phyloP scores from a whole-genome alignment of 345 rosid species.

The Gossypium bickii region DNA sequence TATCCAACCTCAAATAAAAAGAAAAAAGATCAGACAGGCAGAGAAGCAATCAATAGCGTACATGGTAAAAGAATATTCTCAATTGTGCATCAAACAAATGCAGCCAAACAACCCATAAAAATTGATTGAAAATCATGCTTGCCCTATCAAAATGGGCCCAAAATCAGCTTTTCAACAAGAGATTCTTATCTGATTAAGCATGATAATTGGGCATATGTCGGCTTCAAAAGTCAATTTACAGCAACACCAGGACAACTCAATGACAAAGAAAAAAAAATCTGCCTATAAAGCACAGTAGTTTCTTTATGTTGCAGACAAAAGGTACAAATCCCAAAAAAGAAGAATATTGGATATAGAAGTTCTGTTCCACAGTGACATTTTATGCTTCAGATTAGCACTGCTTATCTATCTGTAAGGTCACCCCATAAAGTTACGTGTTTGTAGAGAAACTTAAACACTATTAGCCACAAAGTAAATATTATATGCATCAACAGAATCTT shows the following conservation, averaged over 20 bases:
- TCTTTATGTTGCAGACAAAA: background rate
- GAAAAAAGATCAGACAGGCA: background rate
- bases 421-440: background rate
- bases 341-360: constrained; percentile 5
- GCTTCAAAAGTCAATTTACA: constrained; percentile 7
- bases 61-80: constrained; percentile 1
- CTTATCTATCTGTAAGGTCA: background rate
- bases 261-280: background rate
- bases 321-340: constrained; percentile 9
- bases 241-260: background rate
- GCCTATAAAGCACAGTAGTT: background rate
- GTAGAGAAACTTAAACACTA: background rate
- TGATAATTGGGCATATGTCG: background rate
- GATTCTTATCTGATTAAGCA: background rate
- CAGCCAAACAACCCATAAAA: constrained; percentile 10
- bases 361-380: constrained; percentile 5
- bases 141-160: constrained; percentile 1
- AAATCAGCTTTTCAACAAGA: background rate
- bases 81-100: constrained; percentile 2
- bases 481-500: background rate
- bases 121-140: background rate
- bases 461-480: background rate
- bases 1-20: background rate
- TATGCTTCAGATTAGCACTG: background rate
- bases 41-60: background rate